These are phyloP conservation scores for Aspergillus spinulosporus DNA, from an alignment of 2,329 filamentous ascomycete species.

Conservation along the genomic window DNA sequence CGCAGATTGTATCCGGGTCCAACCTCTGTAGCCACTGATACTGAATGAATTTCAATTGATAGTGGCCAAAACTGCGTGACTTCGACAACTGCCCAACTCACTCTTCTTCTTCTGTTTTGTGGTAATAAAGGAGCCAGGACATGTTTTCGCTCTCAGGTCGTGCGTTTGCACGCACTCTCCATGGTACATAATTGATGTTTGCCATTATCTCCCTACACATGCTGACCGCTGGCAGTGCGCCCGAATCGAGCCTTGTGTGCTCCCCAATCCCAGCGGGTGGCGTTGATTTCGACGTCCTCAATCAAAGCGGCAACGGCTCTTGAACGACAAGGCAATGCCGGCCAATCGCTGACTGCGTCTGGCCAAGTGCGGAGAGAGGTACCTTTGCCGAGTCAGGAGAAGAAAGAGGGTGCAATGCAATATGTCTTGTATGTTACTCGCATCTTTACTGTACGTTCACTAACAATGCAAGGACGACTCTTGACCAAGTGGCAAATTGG, in stretches of 20 bases:
- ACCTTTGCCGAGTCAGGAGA: constrained; percentile 51
- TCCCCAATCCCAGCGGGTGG: constrained; percentile 38
- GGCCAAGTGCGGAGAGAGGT: constrained; percentile 51
- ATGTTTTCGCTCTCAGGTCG: constrained; percentile 33
- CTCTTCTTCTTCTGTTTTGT: not conserved
- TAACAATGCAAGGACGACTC: constrained; percentile 37
- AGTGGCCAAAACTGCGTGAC: not conserved
- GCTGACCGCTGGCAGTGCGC: constrained; percentile 31
- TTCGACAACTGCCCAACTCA: not conserved
- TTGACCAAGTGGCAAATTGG: constrained; percentile 82
- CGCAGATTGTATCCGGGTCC: constrained; percentile 15
- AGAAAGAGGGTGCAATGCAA: constrained; percentile 54
- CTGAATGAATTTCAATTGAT: constrained; percentile 7
- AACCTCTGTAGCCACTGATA: constrained; percentile 6
- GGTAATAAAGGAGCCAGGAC: not conserved
- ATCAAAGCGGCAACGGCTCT: constrained; percentile 46
- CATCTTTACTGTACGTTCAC: not conserved
- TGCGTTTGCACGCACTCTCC: constrained; percentile 29
- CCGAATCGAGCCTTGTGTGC: constrained; percentile 31
- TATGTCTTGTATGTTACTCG: constrained; percentile 47
- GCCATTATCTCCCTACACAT: not conserved
- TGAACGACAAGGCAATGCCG: constrained; percentile 36
- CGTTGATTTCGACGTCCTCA: constrained; percentile 46
- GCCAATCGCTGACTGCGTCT: constrained; percentile 40
- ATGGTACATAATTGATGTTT: constrained; percentile 24